Conservation (phyloP, 495 filamentous ascomycete genomes). For the Neurospora tetrasperma region DNA sequence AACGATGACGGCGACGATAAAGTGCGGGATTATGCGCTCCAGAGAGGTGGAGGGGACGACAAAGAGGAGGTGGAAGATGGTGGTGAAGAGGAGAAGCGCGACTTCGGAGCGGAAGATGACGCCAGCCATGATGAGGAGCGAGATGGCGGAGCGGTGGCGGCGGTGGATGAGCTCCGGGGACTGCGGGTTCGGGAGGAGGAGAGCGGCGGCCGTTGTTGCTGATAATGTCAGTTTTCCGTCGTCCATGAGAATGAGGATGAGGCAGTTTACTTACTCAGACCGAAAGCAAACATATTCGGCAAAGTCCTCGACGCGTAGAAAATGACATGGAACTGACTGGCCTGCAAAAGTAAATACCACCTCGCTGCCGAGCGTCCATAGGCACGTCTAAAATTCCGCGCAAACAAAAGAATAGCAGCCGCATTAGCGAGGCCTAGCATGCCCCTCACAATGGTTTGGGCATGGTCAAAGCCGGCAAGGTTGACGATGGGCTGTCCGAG, state of each 20-base stretch:
- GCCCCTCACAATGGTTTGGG: conserved; percentile 53
- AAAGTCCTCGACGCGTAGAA: conserved; percentile 90
- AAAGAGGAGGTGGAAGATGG: conserved; percentile 50
- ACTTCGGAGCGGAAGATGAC: conserved; percentile 86
- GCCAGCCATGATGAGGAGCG: conserved; percentile 69
- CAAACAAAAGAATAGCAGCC: conserved; percentile 51
- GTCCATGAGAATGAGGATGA: background rate
- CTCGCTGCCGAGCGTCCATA: conserved; percentile 61
- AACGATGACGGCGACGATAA: conserved; percentile 49
- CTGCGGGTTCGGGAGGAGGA: conserved; percentile 49
- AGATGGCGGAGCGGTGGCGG: conserved; percentile 48
- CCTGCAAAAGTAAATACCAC: conserved; percentile 78
- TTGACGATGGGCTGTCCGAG: conserved; percentile 52
- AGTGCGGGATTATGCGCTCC: conserved; percentile 52
- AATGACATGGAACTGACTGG: conserved; percentile 82
- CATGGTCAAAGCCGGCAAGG: conserved; percentile 34
- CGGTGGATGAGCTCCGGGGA: conserved; percentile 17
- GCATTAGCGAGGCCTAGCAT: conserved; percentile 76
- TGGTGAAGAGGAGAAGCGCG: conserved; percentile 61
- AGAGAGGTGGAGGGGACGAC: conserved; percentile 45
- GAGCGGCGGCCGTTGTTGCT: conserved; percentile 63
- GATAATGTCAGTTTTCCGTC: background rate
- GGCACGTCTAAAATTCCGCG: conserved; percentile 48
- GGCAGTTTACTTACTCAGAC: conserved; percentile 45
- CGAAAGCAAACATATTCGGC: conserved; percentile 96